Percentiles rank a stretch among this genome's conserved stretches.
Evolutionary conservation across 2,329 filamentous ascomycete species (phyloP).

Genomic region (Colletotrichum salicis): DNA sequence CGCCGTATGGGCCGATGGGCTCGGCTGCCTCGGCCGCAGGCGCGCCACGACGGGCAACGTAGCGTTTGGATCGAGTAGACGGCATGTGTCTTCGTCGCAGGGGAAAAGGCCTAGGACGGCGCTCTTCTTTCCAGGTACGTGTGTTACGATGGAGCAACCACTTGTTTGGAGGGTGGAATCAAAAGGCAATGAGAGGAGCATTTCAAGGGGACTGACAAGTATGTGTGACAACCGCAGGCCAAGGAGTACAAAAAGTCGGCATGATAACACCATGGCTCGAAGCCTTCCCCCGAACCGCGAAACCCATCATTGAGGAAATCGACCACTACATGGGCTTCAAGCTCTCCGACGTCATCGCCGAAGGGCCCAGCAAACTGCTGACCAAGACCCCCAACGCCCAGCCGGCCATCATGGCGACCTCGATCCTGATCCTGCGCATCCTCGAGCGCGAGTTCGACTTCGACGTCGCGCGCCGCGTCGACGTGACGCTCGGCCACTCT

Average conservation of each 20-base stretch:
- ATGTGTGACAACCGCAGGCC: slow-evolving; percentile 62
- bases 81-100: slow-evolving; percentile 48
- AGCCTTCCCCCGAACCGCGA: slow-evolving; percentile 82
- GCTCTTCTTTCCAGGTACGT: slow-evolving; percentile 68
- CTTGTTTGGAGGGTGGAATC: not conserved
- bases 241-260: slow-evolving; percentile 89
- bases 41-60: slow-evolving; percentile 36
- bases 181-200: not conserved
- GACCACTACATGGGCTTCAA: slow-evolving; percentile 80
- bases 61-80: slow-evolving; percentile 33
- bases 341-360: slow-evolving; percentile 80
- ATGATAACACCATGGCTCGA: slow-evolving; percentile 89
- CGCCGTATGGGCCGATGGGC: slow-evolving; percentile 26
- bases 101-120: slow-evolving; percentile 60
- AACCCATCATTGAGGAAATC: slow-evolving; percentile 85
- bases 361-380: slow-evolving; percentile 80
- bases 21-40: slow-evolving; percentile 26
- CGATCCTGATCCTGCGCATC: slow-evolving; percentile 87
- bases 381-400: slow-evolving; percentile 89
- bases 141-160: not conserved
- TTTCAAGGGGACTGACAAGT: not conserved
- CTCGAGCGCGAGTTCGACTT: slow-evolving; percentile 89
- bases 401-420: slow-evolving; percentile 95
- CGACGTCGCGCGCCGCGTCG: slow-evolving; percentile 73
- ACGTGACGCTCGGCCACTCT: slow-evolving; percentile 89